phyloP scores from a whole-genome alignment of 2,329 filamentous ascomycete species.

The Hypoxylon sp. region DNA sequence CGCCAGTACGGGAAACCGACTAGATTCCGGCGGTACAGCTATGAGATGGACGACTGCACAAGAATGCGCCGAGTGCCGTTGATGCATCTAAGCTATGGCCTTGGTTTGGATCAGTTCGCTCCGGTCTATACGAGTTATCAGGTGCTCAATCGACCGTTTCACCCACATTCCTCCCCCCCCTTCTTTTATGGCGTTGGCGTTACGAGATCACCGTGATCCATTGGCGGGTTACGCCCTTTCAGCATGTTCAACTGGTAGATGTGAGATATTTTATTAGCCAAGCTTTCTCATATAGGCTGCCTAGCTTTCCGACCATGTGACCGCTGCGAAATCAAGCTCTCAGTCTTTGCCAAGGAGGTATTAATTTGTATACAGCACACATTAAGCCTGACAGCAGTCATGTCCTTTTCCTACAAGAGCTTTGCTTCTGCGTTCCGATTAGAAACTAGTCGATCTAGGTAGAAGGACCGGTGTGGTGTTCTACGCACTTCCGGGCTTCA shows the following conservation, averaged over 20 bases:
- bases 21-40: constrained; percentile 12
- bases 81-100: constrained; percentile 3
- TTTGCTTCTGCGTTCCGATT: no score
- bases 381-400: background rate
- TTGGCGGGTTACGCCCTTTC: constrained; percentile 38
- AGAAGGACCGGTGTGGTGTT: no score
- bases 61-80: constrained; percentile 7
- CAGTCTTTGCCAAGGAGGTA: background rate
- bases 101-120: constrained; percentile 16
- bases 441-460: no score
- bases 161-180: constrained; percentile 18
- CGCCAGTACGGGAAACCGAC: constrained; percentile 29
- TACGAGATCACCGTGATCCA: constrained; percentile 38
- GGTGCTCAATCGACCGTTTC: constrained; percentile 22
- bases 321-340: constrained; percentile 8
- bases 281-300: constrained; percentile 26
- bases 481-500: no score
- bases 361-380: background rate
- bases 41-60: constrained; percentile 22
- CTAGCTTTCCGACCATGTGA: constrained; percentile 21
- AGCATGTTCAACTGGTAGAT: constrained; percentile 27
- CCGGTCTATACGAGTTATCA: constrained; percentile 11
- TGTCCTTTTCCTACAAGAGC: no score
- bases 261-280: constrained; percentile 33
- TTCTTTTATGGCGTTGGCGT: constrained; percentile 44